Base-by-base conservation (phyloP, 306 rosid genomes). In the Prinsepia uniflora region DNA sequence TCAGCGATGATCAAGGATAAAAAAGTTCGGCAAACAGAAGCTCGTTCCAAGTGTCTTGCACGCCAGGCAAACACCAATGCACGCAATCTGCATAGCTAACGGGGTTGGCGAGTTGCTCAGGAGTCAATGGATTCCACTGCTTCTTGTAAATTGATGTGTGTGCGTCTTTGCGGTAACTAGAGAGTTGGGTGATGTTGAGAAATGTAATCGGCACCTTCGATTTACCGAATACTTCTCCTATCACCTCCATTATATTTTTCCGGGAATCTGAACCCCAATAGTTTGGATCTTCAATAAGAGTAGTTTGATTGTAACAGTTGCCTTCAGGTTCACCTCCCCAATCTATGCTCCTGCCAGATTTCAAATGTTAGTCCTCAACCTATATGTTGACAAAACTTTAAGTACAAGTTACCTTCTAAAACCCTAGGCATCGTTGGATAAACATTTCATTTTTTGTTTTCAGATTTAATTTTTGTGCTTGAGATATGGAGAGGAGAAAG, bases 1-100 rank as follows among this genome's bases (percentile, higher is more conserved):
- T 30, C 36, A 1, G 36, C 36, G 36, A 42, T 10, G 43, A 59
- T 80, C 69, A 89, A 72, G 97, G 96, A 73, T 84, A 89, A 63
- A 95, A 91, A 10, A 95, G 83, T 71, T 89, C 89, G 63, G 97
- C 84, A 55, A 82, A 95, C 0, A 95, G 83, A 82, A 95, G 99
- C 86, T 95, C 97, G 72, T 95, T 95, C 99, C 99, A 95, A 65
- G 94, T 94, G 71, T 95, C 99, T 79, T 91, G 99, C 74, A 95
- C 96, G 49, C 97, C 99, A 72, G 99, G 99, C 80, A 95, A 68
- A 77, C 99, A 95, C 97, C 99, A 95, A 36, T 95, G 99, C 24
- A 83, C 86, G 49, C 99, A 95, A 75, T 95, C 99, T 1, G 99
- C 97, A 24, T 95, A 95, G 80, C 96, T 89, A 10, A 65, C 75